phyloP scores from a whole-genome alignment of 345 rosid genomes.

The Adansonia digitata region DNA sequence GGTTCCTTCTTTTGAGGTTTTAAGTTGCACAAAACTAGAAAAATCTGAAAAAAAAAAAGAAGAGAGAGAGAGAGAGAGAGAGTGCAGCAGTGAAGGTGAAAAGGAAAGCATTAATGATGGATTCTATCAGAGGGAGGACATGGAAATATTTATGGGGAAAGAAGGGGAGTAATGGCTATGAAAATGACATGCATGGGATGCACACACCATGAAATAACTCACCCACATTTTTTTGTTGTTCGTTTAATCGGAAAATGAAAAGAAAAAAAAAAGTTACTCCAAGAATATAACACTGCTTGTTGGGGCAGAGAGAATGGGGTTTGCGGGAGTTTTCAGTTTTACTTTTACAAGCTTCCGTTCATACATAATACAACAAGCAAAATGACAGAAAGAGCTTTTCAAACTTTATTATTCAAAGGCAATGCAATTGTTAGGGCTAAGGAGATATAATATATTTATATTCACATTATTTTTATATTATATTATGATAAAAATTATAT shows the following conservation, averaged over 20 bases:
- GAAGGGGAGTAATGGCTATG: constrained; percentile 30
- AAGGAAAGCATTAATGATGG: constrained; percentile 48
- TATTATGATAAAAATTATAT: no score
- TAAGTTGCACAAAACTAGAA: constrained; percentile 11
- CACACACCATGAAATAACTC: constrained; percentile 12
- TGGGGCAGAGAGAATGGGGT: background rate
- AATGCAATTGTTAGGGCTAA: no score
- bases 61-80: constrained; percentile 14
- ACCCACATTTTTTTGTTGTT: background rate
- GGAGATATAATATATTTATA: no score
- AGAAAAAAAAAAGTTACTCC: background rate
- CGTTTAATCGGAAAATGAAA: constrained; percentile 8
- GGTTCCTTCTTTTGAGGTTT: constrained; percentile 12
- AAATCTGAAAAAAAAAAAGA: background rate
- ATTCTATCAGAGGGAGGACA: constrained; percentile 25
- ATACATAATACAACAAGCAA: background rate
- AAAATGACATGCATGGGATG: constrained; percentile 32
- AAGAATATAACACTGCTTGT: background rate
- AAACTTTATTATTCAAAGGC: no score
- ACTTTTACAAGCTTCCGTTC: background rate
- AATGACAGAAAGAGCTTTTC: background rate
- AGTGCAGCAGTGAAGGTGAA: constrained; percentile 29
- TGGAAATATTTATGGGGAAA: constrained; percentile 26
- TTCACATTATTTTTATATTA: no score
- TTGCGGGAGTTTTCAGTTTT: background rate